These are phyloP conservation scores for Trichoderma aggressivum DNA, from an alignment of 2,329 filamentous ascomycete genomes.

Conservation along the genomic window DNA sequence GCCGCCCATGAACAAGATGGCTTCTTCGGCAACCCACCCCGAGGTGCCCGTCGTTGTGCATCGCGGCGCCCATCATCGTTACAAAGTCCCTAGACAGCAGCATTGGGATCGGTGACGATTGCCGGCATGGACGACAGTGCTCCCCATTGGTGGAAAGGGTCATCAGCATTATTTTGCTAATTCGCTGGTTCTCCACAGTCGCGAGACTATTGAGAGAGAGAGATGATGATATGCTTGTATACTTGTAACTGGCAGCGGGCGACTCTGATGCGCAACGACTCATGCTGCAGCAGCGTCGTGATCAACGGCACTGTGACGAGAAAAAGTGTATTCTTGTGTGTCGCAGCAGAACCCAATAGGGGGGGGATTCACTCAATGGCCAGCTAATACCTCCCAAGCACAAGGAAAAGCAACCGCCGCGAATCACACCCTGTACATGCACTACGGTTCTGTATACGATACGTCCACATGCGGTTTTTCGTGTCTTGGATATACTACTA, in stretches of 20 bases:
- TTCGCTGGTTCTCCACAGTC: not conserved
- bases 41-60: not conserved
- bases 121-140: not conserved
- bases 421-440: not conserved
- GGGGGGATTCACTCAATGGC: not conserved
- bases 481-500: not conserved
- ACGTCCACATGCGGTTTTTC: not conserved
- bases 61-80: no score
- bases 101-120: not conserved
- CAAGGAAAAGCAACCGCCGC: not conserved
- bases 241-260: not conserved
- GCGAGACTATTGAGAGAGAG: not conserved
- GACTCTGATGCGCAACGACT: not conserved
- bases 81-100: not conserved
- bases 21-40: not conserved
- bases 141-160: not conserved
- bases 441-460: no score
- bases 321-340: conserved; percentile 3
- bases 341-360: not conserved
- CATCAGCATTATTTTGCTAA: not conserved
- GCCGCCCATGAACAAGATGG: no score
- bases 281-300: not conserved
- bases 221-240: not conserved
- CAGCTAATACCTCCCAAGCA: not conserved
- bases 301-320: not conserved